phyloP scores from a whole-genome alignment of 1,139 yeast genomes.

The Saccharomyces hybrid region DNA sequence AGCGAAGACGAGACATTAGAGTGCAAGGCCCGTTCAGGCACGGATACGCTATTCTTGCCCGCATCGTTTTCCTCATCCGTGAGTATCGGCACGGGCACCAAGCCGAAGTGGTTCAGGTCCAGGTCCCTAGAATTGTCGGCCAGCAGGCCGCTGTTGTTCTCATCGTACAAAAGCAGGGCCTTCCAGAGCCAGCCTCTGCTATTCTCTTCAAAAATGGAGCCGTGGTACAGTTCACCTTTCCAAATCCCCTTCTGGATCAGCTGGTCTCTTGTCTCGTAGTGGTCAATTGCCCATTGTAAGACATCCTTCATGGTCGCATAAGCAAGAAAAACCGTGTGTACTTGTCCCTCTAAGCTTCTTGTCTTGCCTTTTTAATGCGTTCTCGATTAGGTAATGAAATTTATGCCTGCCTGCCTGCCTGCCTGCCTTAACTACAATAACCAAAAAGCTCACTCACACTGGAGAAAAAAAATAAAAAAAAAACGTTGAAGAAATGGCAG shows the following conservation, averaged over 20 bases:
- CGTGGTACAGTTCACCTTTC: conserved; percentile 23
- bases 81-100: conserved; percentile 9
- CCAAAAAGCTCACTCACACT: no score
- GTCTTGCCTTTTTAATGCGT: background rate
- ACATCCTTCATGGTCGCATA: conserved; percentile 7
- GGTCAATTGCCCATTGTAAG: conserved; percentile 13
- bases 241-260: conserved; percentile 24
- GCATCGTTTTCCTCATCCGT: conserved; percentile 6
- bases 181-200: conserved; percentile 28
- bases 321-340: background rate
- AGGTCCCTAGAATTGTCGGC: background rate
- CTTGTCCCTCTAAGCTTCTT: no score
- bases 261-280: conserved; percentile 21
- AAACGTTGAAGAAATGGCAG: no score
- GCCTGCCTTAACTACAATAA: no score
- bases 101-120: background rate
- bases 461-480: no score
- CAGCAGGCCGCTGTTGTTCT: conserved; percentile 8
- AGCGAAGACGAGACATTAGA: background rate
- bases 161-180: conserved; percentile 18
- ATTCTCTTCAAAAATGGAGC: conserved; percentile 4
- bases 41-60: background rate
- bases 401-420: no score
- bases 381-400: background rate
- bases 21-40: background rate